Percentiles rank a stretch among this genome's conserved stretches.
Evolutionary conservation across 495 filamentous ascomycete genomes (phyloP).

Genomic region (Sphaerosporella brunnea): DNA sequence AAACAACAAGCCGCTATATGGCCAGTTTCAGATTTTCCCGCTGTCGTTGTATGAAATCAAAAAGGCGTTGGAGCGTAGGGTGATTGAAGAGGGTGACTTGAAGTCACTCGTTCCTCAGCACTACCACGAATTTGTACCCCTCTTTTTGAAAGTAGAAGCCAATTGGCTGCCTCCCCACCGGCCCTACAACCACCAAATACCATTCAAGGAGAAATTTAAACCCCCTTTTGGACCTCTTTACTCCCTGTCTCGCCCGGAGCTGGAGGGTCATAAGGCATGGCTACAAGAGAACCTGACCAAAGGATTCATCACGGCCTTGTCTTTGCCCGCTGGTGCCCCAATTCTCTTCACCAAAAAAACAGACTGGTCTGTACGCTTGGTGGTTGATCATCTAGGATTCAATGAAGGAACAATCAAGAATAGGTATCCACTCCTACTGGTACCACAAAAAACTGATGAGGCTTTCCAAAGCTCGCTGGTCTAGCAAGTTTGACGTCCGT

Average conservation of each 20-base stretch:
- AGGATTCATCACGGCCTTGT: conserved; percentile 5
- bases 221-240: not conserved
- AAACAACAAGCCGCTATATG: too few species aligned
- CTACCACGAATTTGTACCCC: too few species aligned
- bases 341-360: not conserved
- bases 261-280: not conserved
- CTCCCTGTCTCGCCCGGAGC: conserved; percentile 1
- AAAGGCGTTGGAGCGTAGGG: too few species aligned
- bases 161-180: too few species aligned
- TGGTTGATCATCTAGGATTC: not conserved
- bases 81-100: too few species aligned
- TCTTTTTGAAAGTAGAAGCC: too few species aligned
- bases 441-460: too few species aligned
- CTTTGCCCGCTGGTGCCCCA: conserved; percentile 3
- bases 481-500: conserved; percentile 3
- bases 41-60: too few species aligned
- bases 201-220: conserved; percentile 4
- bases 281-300: conserved; percentile 8
- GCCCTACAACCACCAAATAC: too few species aligned
- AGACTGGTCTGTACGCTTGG: not conserved
- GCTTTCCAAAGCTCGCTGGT: not conserved
- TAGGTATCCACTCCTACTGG: too few species aligned
- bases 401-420: conserved; percentile 5
- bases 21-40: too few species aligned
- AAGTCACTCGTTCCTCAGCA: too few species aligned